Conservation (phyloP, 2,329 filamentous ascomycete genomes). For the Sarocladiaceae sp. region DNA sequence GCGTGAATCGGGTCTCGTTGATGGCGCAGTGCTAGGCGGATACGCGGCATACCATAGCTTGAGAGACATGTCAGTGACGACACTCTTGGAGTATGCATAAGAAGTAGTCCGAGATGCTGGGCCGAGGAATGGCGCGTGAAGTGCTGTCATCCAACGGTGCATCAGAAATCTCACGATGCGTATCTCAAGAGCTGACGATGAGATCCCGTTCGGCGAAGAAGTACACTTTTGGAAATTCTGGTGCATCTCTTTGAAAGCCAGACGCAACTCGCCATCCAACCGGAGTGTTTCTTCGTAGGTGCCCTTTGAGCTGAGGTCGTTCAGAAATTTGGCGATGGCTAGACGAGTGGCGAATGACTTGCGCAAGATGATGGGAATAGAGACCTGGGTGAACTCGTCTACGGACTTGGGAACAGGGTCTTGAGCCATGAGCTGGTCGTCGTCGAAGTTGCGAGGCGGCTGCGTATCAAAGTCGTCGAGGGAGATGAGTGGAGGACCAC, state of each 20-base stretch:
- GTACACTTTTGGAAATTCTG: conserved; percentile 23
- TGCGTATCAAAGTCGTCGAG: conserved; percentile 41
- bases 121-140: conserved; percentile 49
- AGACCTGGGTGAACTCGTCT: conserved; percentile 31
- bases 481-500: conserved; percentile 38
- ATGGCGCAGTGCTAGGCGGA: not conserved
- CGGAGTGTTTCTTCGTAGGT: conserved; percentile 39
- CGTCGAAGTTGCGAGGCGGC: conserved; percentile 42
- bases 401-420: conserved; percentile 25
- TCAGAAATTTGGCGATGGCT: conserved; percentile 34
- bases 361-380: conserved; percentile 34
- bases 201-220: conserved; percentile 11
- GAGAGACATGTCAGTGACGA: conserved; percentile 39
- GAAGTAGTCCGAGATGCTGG: conserved; percentile 32
- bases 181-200: conserved; percentile 31
- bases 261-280: conserved; percentile 35
- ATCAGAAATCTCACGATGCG: conserved; percentile 44
- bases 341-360: conserved; percentile 37
- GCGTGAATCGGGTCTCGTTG: conserved; percentile 6
- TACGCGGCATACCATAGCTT: conserved; percentile 36
- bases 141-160: conserved; percentile 45
- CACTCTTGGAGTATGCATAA: conserved; percentile 45
- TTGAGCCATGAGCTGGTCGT: conserved; percentile 35
- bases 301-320: conserved; percentile 28
- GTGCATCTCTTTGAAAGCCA: conserved; percentile 34